Conservation (phyloP, 1,139 yeast genomes). For the Yamadazyma pseudoaaseri region DNA sequence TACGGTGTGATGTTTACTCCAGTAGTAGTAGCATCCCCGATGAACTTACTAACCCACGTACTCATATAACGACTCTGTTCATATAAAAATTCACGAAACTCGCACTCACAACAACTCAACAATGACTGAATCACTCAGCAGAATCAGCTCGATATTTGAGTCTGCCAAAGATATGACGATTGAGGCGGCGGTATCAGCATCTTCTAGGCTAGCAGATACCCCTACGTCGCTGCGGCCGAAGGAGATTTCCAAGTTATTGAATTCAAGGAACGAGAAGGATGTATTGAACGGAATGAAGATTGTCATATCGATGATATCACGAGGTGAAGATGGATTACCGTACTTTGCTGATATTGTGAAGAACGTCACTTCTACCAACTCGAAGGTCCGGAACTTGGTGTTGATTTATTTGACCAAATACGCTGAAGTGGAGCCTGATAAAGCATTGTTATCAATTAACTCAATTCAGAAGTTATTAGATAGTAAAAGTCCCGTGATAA, state of each 20-base stretch:
- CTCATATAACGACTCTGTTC: no score
- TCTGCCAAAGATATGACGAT: conserved; percentile 78
- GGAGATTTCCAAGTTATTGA: conserved; percentile 65
- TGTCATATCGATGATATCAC: conserved; percentile 63
- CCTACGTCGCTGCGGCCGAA: conserved; percentile 53
- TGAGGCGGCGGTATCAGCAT: conserved; percentile 80
- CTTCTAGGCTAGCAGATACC: conserved; percentile 61
- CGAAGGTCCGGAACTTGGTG: conserved; percentile 74
- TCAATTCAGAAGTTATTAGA: conserved; percentile 82
- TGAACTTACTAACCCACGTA: no score
- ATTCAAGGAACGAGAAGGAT: conserved; percentile 71
- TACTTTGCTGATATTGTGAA: conserved; percentile 89
- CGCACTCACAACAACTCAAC: conserved; percentile 2
- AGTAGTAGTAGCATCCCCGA: no score
- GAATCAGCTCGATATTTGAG: conserved; percentile 55
- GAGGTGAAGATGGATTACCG: conserved; percentile 59
- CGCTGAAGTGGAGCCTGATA: conserved; percentile 84
- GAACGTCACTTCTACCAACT: conserved; percentile 71
- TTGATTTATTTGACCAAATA: conserved; percentile 72
- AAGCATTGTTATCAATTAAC: conserved; percentile 84
- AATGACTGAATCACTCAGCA: conserved; percentile 45
- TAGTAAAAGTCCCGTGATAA: conserved; percentile 64
- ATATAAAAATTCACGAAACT: no score
- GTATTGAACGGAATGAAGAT: conserved; percentile 73
- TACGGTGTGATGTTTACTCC: no score